Evolutionary conservation across 208 protist genomes (phyloP), one percentile per base, ranked within the genome.

Genomic region (Hexamita inflata): DNA sequence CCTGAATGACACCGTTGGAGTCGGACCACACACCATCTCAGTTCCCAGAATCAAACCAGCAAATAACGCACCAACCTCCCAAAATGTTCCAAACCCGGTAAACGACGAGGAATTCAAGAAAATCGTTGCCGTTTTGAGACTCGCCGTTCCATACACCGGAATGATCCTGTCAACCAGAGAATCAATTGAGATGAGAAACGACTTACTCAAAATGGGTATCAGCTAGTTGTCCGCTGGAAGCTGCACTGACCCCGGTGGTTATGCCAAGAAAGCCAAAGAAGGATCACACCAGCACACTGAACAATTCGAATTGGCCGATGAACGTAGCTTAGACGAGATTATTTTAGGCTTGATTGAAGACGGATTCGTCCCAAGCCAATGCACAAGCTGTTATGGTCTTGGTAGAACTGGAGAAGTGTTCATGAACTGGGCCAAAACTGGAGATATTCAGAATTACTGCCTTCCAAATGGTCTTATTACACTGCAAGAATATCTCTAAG

Each of bases 81-180:
- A 75, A 15, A 34, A 77, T 29, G 70, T 79, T 30, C 81, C 81
- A 24, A 41, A 83, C 30, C 60, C 70, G 35, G 83, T 86, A 35
- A 59, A 66, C 28, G 83, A 86, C 45, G 77, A 70, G 40, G 60
- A 86, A 67, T 85, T 86, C 76, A 82, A 82, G 68, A 83, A 83
- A 38, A 60, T 86, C n/a, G 79, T 86, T 42, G 83, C 83, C 9
- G 66, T 86, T 24, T 13, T 83, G 4, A 39, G 83, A 4, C 76
- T 75, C 66, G 60, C 80, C 0, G 81, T 86, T 65, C 83, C 83
- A 19, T 86, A 86, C 64, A 86, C 83, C 19, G 83, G 83, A 1
- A 86, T 86, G 83, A 86, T 86, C 59, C 74, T 86, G 0, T 81
- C 79, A 0, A 86, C 83, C 0, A 42, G 83, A 84, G 67, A 77